Base-by-base conservation (phyloP, 2,329 filamentous ascomycete species). In the Penicillium oxalicum region DNA sequence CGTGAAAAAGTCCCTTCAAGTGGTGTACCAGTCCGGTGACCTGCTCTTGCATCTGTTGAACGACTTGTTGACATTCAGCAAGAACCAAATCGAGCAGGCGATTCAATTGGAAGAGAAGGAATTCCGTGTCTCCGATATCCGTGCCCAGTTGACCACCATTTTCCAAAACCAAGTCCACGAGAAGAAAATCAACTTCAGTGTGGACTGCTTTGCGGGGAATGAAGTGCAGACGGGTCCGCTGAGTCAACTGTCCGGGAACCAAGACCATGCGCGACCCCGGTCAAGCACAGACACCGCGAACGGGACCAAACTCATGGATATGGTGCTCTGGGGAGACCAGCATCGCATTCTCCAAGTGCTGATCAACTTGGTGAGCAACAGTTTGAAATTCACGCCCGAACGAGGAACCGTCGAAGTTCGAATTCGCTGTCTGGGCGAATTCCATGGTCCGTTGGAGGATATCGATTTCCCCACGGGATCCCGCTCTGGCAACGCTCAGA, bases 281-380 rank as follows among this genome's bases (percentile, higher is more conserved):
- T 80, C 9, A 13, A 81, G 81, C 2, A 71, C 84, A 12, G 85
- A 84, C 0, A 85, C 84, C 1, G 73, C 76, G 28, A 85, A 85
- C 4, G 75, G 80, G 3, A 86, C 85, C 8, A 76, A 84, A 13
- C 68, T 95, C 25, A 88, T 87, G 63, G 88, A 95, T 55, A 91
- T 94, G 84, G 84, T 87, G 44, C 74, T 96, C 1, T 93, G 88
- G 82, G 91, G 91, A n/a, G 91, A 96, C 60, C 87, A 93, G 57
- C 89, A 95, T 62, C 79, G 91, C 39, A 93, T 95, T 35, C 72
- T 95, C 26, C 91, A 95, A 65, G 87, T 95, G n/a, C 81, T 95
- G 40, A 95, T 64, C 54, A 64, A 64, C 62, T 75, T 96, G 29
- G 88, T 95, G 40, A 91, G 87, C 68, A 96, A 96, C 71, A 88